Evolutionary conservation across 352 stramenopile species (phyloP), one percentile per base, ranked within the genome.

Genomic region (Aphanomyces cochlioides): DNA sequence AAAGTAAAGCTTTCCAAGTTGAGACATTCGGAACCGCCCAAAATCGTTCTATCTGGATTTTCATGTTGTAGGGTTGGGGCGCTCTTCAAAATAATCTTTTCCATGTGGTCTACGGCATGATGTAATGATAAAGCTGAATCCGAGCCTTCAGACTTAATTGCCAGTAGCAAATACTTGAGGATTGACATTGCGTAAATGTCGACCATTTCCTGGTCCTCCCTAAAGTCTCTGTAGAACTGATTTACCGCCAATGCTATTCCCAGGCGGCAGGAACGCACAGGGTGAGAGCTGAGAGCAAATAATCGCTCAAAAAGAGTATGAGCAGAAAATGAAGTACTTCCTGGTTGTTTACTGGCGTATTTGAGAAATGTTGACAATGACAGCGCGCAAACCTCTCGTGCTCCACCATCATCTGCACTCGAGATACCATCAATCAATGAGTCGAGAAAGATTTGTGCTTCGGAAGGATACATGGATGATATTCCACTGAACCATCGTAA

Each of bases 221-320:
- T 79, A 47, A 93, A 28, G 0, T 83, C 79, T 34, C 79, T 79
- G 71, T 93, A 76, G 56, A 93, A 88, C 39, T 85, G 82, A 59
- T 79, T 86, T 21, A 93, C 88, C 2, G 82, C 79, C 17, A 80
- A 79, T 17, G 83, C 85, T 36, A 79, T 80, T 13, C 87, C 85
- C 47, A 82, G 87, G n/a, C 87, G 75, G 47, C 91, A 79, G 3
- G 85, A 58, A 59, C 78, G 75, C 15, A 75, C 77, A 21, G 87
- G 83, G 58, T 95, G 87, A 0, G 76, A 78, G 56, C 83, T 92
- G 7, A 95, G 65, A 21, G 83, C 85, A 68, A 93, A 93, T 4
- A 95, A 38, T 39, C 84, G 77, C 41, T 90, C 75, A 41, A 95
- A 90, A 15, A 95, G 78, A 6, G 77, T 64, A 40, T 43, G 21